Conservation (phyloP, 2,329 filamentous ascomycete species). For the Clonostachys rosea region DNA sequence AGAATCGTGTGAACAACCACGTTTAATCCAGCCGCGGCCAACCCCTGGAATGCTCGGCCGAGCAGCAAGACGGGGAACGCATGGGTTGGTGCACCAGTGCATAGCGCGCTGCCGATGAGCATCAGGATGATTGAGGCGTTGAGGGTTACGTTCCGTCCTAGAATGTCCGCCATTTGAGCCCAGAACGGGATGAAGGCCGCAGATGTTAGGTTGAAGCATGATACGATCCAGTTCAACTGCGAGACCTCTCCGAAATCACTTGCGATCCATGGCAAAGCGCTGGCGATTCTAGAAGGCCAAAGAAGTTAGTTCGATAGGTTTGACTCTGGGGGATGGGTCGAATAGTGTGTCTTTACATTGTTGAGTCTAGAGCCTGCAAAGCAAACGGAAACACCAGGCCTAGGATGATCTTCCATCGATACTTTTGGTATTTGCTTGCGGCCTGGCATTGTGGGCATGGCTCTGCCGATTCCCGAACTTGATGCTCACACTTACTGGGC, state of each 20-base stretch:
- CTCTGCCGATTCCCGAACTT: conserved; percentile 4
- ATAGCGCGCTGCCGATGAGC: conserved; percentile 56
- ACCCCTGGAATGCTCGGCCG: conserved; percentile 58
- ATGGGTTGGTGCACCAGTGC: conserved; percentile 47
- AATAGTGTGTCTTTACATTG: conserved; percentile 35
- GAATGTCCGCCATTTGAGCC: conserved; percentile 60
- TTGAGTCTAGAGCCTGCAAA: conserved; percentile 58
- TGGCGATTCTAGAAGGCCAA: conserved; percentile 18
- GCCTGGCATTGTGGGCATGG: conserved; percentile 22
- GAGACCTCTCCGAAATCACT: conserved; percentile 55
- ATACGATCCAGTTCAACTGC: conserved; percentile 66
- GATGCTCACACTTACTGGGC: conserved; percentile 12
- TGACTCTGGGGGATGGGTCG: not conserved
- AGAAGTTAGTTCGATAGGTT: conserved; percentile 2
- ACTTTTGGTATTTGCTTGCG: conserved; percentile 25
- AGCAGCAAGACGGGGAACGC: conserved; percentile 57
- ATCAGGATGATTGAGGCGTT: conserved; percentile 52
- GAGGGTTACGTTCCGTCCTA: conserved; percentile 55
- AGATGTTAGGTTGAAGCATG: conserved; percentile 62
- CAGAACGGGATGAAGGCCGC: conserved; percentile 65
- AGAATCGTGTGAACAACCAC: conserved; percentile 59
- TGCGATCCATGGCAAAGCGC: conserved; percentile 48
- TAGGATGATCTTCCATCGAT: conserved; percentile 55
- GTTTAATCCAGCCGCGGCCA: conserved; percentile 56
- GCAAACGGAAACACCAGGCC: conserved; percentile 57